Conservation (phyloP, 164 flowering plant genomes). For the Aristolochia californica region DNA sequence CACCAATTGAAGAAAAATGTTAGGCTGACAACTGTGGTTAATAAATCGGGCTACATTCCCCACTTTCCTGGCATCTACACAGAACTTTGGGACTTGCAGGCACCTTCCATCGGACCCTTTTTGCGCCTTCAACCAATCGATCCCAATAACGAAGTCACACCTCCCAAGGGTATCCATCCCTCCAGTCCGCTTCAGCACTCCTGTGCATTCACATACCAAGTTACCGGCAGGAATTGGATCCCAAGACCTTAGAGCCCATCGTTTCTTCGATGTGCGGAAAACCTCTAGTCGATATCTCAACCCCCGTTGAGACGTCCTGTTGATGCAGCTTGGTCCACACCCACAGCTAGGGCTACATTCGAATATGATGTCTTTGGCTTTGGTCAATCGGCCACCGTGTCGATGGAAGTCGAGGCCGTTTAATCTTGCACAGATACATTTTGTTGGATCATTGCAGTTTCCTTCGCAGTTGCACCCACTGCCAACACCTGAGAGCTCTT, state of each 20-base stretch:
- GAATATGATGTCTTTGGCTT: conserved; percentile 64
- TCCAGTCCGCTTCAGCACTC: conserved; percentile 55
- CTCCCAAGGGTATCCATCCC: conserved; percentile 51
- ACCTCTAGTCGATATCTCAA: conserved; percentile 50
- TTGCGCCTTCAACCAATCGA: conserved; percentile 42
- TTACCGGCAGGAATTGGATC: conserved; percentile 67
- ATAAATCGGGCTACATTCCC: conserved; percentile 84
- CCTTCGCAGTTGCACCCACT: conserved; percentile 55
- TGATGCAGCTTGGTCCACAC: conserved; percentile 58
- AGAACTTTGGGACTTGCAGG: conserved; percentile 77
- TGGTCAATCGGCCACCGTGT: conserved; percentile 60
- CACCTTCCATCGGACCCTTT: conserved; percentile 35
- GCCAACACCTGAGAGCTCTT: conserved; percentile 17
- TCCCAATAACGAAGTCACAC: conserved; percentile 58
- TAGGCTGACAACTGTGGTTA: conserved; percentile 71
- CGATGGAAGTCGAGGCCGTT: conserved; percentile 71
- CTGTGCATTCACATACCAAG: conserved; percentile 71
- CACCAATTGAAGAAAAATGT: conserved; percentile 76
- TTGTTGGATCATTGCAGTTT: conserved; percentile 27
- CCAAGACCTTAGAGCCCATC: conserved; percentile 79
- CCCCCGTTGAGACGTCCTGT: conserved; percentile 65
- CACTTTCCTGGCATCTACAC: conserved; percentile 68
- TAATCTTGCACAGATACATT: conserved; percentile 52
- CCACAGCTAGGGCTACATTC: conserved; percentile 69
- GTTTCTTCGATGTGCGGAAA: conserved; percentile 60